phyloP scores from a whole-genome alignment of 2,329 filamentous ascomycete genomes.

The Davidsoniella eucalypti region DNA sequence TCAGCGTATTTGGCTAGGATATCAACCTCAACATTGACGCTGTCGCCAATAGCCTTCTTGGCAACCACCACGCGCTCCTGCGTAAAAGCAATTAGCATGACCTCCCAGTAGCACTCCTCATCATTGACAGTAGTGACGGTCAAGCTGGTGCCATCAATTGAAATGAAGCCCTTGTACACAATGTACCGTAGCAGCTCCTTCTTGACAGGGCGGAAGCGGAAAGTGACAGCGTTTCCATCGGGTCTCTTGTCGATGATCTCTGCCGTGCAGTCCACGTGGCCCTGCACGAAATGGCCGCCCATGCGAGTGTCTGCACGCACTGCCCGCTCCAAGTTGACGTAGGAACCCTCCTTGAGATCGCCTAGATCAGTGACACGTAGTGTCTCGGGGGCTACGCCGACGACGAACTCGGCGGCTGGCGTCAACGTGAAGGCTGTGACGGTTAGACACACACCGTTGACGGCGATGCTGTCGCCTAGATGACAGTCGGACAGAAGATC shows the following conservation, averaged over 20 bases:
- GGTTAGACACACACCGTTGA: slow-evolving; percentile 93
- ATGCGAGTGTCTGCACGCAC: slow-evolving; percentile 84
- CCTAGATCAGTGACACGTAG: slow-evolving; percentile 93
- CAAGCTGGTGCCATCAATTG: slow-evolving; percentile 84
- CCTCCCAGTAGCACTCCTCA: slow-evolving; percentile 67
- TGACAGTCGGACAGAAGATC: slow-evolving; percentile 70
- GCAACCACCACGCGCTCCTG: slow-evolving; percentile 81
- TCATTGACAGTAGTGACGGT: slow-evolving; percentile 82
- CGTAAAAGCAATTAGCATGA: slow-evolving; percentile 95
- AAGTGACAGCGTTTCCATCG: slow-evolving; percentile 81
- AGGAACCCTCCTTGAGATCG: slow-evolving; percentile 43
- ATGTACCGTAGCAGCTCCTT: slow-evolving; percentile 63
- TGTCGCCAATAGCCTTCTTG: slow-evolving; percentile 59
- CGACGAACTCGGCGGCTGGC: slow-evolving; percentile 49
- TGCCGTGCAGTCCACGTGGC: slow-evolving; percentile 85
- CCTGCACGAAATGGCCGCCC: slow-evolving; percentile 96
- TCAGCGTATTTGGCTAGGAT: slow-evolving; percentile 74
- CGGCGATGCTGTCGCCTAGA: slow-evolving; percentile 80
- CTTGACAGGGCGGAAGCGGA: slow-evolving; percentile 62
- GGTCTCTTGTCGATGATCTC: slow-evolving; percentile 53
- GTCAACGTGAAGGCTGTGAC: slow-evolving; percentile 42
- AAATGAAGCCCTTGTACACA: slow-evolving; percentile 91
- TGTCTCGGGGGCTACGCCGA: slow-evolving; percentile 89
- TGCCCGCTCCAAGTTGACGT: slow-evolving; percentile 86
- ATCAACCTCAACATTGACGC: slow-evolving; percentile 86